Percentiles rank a stretch among this genome's conserved stretches.
These are phyloP conservation scores for Juncus effusus DNA, from an alignment of 176 grass and related monocot genomes.

Conservation along the genomic window DNA sequence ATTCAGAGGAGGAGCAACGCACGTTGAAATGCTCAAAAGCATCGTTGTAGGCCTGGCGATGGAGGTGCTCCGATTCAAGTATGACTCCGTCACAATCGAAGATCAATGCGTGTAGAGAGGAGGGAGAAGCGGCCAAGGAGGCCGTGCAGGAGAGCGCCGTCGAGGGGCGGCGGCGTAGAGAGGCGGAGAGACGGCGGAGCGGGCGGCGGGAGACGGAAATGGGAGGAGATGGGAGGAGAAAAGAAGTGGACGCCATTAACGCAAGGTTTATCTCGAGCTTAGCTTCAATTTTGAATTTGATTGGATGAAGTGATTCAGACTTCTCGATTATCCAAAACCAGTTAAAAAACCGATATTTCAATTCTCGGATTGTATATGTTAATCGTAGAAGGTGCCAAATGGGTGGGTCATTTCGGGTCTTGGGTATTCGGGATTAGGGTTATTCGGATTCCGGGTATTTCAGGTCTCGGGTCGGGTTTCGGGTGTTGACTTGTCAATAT, in stretches of 20 bases:
- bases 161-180: slow-evolving; percentile 6
- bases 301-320: background rate
- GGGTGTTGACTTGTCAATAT: too few relatives aligned
- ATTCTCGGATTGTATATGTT: too few relatives aligned
- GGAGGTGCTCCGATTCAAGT: slow-evolving; percentile 94
- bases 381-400: too few relatives aligned
- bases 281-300: slow-evolving; percentile 9
- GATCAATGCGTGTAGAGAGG: slow-evolving; percentile 70
- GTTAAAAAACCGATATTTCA: too few relatives aligned
- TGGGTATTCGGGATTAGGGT: too few relatives aligned
- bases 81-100: slow-evolving; percentile 97
- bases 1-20: slow-evolving; percentile 38
- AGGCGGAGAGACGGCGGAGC: background rate
- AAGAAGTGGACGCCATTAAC: slow-evolving; percentile 47
- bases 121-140: slow-evolving; percentile 1
- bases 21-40: slow-evolving; percentile 77
- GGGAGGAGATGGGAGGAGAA: slow-evolving; percentile 27
- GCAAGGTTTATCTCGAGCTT: background rate
- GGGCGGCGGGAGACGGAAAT: background rate
- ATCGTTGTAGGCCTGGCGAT: slow-evolving; percentile 91
- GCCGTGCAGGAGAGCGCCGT: slow-evolving; percentile 34
- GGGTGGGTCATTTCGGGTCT: too few relatives aligned
- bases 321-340: too few relatives aligned
- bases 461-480: too few relatives aligned
- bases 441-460: too few relatives aligned